These are phyloP conservation scores for Fusarium sp. DNA, from an alignment of 2,329 filamentous ascomycete genomes.

Conservation along the genomic window DNA sequence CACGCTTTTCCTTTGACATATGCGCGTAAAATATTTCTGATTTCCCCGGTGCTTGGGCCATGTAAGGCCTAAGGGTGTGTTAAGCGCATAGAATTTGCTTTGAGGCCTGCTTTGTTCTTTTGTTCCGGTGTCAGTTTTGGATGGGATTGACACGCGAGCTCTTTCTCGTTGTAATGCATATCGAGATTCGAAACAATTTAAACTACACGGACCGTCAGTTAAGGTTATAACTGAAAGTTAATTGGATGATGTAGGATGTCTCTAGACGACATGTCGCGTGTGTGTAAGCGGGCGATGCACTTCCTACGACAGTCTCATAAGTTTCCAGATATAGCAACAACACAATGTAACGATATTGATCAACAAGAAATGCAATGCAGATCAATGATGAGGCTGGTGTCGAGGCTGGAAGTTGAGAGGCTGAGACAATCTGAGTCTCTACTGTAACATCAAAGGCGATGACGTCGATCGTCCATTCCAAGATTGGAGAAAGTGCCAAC, in stretches of 20 bases:
- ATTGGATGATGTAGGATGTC: constrained; percentile 5
- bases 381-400: constrained; percentile 19
- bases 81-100: not conserved
- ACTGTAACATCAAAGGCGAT: constrained; percentile 1
- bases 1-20: not conserved
- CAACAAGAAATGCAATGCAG: not conserved
- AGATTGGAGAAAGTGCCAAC: constrained; percentile 8
- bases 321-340: constrained; percentile 27
- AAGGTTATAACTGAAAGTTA: constrained; percentile 8
- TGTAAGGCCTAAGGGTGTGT: constrained; percentile 1
- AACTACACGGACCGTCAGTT: constrained; percentile 23
- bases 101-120: constrained; percentile 12
- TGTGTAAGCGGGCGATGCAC: constrained; percentile 21
- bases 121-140: constrained; percentile 9
- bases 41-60: constrained; percentile 9
- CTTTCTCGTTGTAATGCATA: constrained; percentile 18
- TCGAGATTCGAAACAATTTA: constrained; percentile 22
- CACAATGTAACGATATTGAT: not conserved
- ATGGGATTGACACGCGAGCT: constrained; percentile 33
- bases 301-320: constrained; percentile 2
- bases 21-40: not conserved
- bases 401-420: constrained; percentile 29
- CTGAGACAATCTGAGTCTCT: constrained; percentile 11
- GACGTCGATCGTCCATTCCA: constrained; percentile 25
- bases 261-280: constrained; percentile 30